Evolutionary conservation across 176 grass and related monocot genomes (phyloP), one percentile per base, ranked within the genome.

Genomic region (Typha latifolia): DNA sequence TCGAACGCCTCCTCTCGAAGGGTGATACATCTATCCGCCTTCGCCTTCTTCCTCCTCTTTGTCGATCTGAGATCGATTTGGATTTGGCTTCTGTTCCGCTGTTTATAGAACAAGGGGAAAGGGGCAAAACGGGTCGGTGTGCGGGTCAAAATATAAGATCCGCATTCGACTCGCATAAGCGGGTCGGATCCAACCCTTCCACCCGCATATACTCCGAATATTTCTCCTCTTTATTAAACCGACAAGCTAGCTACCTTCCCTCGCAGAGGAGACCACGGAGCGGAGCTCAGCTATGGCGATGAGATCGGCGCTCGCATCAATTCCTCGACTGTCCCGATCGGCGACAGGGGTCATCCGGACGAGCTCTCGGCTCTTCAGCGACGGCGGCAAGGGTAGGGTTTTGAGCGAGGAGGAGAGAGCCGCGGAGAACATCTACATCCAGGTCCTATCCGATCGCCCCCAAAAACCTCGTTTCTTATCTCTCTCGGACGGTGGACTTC

Each of bases 351-450:
- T 5, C 7, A 11, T 6, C 53, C 14, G 53, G 53, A 59, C 18
- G 53, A 59, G 53, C 53, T 59, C n/a, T 59, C 53, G 53, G 2
- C 16, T 59, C 53, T 59, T 59, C 53, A 59, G 18, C 53, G n/a
- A 59, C 53, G 16, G 53, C 18, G 53, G 53, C 18, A 59, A 59
- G 53, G 84, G 82, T 49, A 96, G 75, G 92, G 87, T 96, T 34
- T 82, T 96, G 66, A 4, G 92, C 77, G 87, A 96, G 75, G 91
- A 96, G 79, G 90, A 93, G 85, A 93, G 80, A 75, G 82, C 85
- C 12, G 85, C 90, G 32, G 82, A 88, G 77, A 91, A 77, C 79
- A 67, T 96, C 76, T 96, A 80, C 82, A 96, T 85, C 84, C 85
- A 87, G 87, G 91, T 90, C 47, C 47, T 51, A 4, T 2, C 50